Evolutionary conservation across 768 basidiomycete genomes (phyloP), one percentile per base, ranked within the genome.

Genomic region (Trametes cubensis): DNA sequence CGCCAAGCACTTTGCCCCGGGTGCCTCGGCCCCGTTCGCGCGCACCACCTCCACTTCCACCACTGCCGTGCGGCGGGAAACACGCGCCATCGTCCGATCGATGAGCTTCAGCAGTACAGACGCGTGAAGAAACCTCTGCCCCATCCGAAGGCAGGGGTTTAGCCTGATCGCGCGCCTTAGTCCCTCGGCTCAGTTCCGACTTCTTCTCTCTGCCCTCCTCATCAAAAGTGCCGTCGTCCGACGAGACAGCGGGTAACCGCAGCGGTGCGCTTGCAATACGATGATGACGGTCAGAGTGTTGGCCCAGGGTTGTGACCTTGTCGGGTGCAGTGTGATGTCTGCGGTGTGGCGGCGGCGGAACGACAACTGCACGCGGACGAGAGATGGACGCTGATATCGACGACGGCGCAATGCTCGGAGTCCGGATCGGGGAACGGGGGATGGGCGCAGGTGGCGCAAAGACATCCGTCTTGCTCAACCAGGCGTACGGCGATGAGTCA

Each of bases 401-500:
- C 14, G 50, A 34, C 26, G 55, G 46, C n/a, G 41, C n/a, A 11
- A 55, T 2, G 48, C 48, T 56, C 39, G 51, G 21, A 1, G 55
- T 42, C 18, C 56, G 23, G 23, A 55, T 30, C 7, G 58, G 60
- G 8, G 60, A 58, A 10, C 60, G 64, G 21, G 46, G 25, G 23
- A 60, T 60, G 48, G 66, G 56, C 20, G 65, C 57, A 7, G 61
- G 47, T 6, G 62, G 60, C 42, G 38, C 48, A 48, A 68, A 61
- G 15, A 56, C 30, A 21, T 63, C 64, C 20, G 64, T 48, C 30
- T 63, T 55, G 0, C 65, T 40, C 30, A 63, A 20, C 71, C 71
- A 72, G 8, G 63, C 65, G 26, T 42, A 49, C 8, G 66, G 63
- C 3, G 67, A 65, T 4, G 47, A 48, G 20, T 53, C 59, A 41